Evolutionary conservation across 768 basidiomycete genomes (phyloP), one percentile per base, ranked within the genome.

Genomic region (Ramaria sp.): DNA sequence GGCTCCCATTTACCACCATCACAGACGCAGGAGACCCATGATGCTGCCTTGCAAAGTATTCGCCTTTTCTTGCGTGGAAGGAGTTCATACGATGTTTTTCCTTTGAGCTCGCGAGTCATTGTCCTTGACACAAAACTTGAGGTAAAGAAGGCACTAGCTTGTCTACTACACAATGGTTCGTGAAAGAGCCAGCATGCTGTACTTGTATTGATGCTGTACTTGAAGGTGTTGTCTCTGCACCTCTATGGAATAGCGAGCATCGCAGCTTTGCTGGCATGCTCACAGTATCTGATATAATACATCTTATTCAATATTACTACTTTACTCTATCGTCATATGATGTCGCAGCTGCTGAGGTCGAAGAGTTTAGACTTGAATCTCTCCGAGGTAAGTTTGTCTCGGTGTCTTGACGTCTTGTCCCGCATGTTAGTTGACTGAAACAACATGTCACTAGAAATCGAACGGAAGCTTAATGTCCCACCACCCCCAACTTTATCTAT

Each of bases 241-340:
- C 96, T 12, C 74, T 99, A 24, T 99, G 95, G 91, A 95, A 97
- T 72, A 95, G 92, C 67, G 88, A 92, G 59, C 81, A 79, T 57
- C 94, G 90, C 4, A 81, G 75, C 39, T 99, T 99, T 63, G 90
- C 91, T 8, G 96, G 96, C 57, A 98, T 99, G 95, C 86, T 99
- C 64, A 99, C 96, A 8, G 91, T 98, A n/a, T 79, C 92, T 55
- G 96, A 99, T 68, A 93, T 99, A 67, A 97, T 99, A 56, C 96
- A 99, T 67, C 82, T 99, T 60, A 98, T 99, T 60, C 96, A 99
- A 63, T 96, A 94, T 71, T 99, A 97, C 69, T 96, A 97, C 69
- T 82, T 84, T 45, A 89, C 85, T 12, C 72, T 78, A 1, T 83
- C 87, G 30, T 83, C 83, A 36, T 87, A 82, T 66, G 92, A 92